Base-by-base conservation (phyloP, 345 rosid genomes). In the Anacardium occidentale region DNA sequence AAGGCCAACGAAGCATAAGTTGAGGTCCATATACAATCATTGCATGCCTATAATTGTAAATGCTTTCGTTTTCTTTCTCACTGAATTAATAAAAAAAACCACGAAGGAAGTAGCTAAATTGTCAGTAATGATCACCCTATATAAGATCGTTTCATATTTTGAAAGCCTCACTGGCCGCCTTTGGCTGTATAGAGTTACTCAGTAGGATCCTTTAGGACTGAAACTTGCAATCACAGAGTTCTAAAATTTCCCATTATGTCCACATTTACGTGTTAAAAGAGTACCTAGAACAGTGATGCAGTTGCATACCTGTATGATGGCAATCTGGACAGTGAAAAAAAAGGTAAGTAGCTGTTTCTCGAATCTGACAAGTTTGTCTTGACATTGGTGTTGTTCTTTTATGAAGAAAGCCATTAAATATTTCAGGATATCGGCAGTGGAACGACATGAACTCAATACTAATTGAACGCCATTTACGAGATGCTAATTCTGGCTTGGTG, bases 1-100 rank as follows among this genome's bases (percentile, higher is more conserved):
- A 54, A 56, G 61, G 77, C 85, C 81, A 79, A 79, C 83, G 60
- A 76, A 74, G 71, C 81, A 74, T 51, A 45, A 59, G 37, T 61
- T 56, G 54, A 66, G 67, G 64, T 47, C 20, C 48, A 20, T 74
- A 10, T 21, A 25, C 45, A 34, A 20, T 14, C 55, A 18, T 63
- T 58, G 22, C 52, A 34, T 24, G 4, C 18, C 0, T 29, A 29
- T 48, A 48, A 10, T 48, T 13, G 1, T 50, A 18, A 13, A 50
- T 12, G 17, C 12, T 13, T 15, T 50, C 15, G 3, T 12, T 50
- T 50, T 50, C 20, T 4, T 50, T 50, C 14, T 50, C n/a, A 50
- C n/a, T 2, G 5, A 48, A 48, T 17, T 2, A 15, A 3, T 2
- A 15, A 50, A 15, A 15, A 50, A 50, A 50, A 12, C 18, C 53